Base-by-base conservation (phyloP, 768 basidiomycete species). In the Trametes maxima region DNA sequence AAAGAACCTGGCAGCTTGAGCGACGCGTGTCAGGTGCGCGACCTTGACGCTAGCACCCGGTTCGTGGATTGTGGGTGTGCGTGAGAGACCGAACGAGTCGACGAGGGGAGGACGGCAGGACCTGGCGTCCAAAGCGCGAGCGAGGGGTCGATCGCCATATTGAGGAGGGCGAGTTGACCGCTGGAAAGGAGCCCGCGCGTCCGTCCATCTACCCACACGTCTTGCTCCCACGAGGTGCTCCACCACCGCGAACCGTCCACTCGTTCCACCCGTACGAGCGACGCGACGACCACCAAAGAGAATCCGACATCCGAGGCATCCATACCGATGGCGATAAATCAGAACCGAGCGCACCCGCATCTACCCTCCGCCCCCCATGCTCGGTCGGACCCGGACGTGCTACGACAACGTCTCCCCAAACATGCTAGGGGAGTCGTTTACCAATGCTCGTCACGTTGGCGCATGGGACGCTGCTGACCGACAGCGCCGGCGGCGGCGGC, bases 391-490 rank as follows among this genome's bases (percentile, higher is more conserved):
- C 76, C 72, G 73, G 78, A 72, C 77, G 75, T 73, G 75, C 78
- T 74, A 67, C 67, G 66, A 67, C 57, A 68, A 72, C 68, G 65
- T n/a, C 62, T 59, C 63, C 65, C 67, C 60, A 33, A 37, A 53
- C 37, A 46, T 45, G 42, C 28, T 28, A 52, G 54, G 57, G 65
- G 57, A 44, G 53, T 59, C 57, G 63, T 73, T 74, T 76, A 82
- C 82, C 82, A 83, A 47, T 82, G 78, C 44, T 75, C 79, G 13
- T 79, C 81, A 65, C 79, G 75, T 47, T 79, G 76, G 60, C 76
- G 75, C 48, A 73, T 64, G 50, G 72, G 58, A 56, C 80, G 81
- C 64, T 77, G 80, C 68, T 80, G 81, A 22, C 78, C 79, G 37
- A 78, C 76, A 33, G 77, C 76, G 67, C 78, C 78, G 60, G 80